Evolutionary conservation across 345 rosid genomes (phyloP).

Genomic region (Iberis pinnata): DNA sequence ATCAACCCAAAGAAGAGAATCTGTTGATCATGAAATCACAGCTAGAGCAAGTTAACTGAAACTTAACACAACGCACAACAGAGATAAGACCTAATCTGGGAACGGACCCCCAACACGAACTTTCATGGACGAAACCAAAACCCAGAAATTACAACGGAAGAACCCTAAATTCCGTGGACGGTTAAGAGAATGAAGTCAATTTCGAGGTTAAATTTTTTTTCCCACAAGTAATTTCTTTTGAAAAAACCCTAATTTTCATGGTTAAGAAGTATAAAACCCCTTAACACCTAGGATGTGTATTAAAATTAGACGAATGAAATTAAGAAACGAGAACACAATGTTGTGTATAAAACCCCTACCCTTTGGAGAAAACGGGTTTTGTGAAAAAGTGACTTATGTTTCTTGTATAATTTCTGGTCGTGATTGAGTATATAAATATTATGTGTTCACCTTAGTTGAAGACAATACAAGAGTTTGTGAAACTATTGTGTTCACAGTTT

Average conservation of each 20-base stretch:
- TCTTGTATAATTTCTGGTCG: no score
- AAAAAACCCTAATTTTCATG: conserved; percentile 19
- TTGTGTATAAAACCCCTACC: no score
- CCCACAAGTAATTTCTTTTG: background rate
- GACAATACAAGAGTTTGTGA: no score
- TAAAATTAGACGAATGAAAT: background rate
- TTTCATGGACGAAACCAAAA: background rate
- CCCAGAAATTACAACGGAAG: conserved; percentile 4
- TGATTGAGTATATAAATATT: no score
- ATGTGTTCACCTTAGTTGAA: no score
- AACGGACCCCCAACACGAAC: background rate
- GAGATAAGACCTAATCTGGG: conserved; percentile 3
- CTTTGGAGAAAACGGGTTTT: no score
- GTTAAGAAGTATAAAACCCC: background rate
- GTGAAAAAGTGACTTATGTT: no score
- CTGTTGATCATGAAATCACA: background rate
- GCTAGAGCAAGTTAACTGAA: conserved; percentile 12
- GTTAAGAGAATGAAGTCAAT: conserved; percentile 12
- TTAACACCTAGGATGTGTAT: background rate
- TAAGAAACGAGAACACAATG: no score
- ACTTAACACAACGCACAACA: conserved; percentile 3
- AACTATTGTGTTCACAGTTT: no score
- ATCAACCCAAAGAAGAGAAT: background rate
- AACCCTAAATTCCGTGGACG: background rate
- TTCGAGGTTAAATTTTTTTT: background rate